These are phyloP conservation scores for Lactifluus hygrophoroides DNA, from an alignment of 768 basidiomycete species.

Conservation along the genomic window DNA sequence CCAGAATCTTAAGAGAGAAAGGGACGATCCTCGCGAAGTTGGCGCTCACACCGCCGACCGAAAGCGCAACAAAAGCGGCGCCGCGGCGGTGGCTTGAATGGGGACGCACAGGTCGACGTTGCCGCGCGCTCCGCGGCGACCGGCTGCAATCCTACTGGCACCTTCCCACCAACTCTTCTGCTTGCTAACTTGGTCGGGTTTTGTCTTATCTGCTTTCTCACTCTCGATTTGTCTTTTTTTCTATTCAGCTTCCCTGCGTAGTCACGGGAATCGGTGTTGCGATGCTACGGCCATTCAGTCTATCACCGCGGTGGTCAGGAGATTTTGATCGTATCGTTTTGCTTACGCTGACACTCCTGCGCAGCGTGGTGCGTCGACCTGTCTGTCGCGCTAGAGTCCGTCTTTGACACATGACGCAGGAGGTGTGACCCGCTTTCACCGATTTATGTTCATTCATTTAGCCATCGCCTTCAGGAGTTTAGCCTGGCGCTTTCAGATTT, in stretches of 20 bases:
- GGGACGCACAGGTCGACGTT: background rate
- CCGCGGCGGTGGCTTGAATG: constrained; percentile 9
- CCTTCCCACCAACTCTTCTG: background rate
- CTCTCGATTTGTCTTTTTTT: background rate
- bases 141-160: background rate
- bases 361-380: too few relatives aligned
- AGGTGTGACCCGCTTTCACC: background rate
- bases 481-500: background rate
- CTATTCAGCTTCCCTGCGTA: background rate
- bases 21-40: constrained; percentile 4
- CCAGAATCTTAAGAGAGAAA: constrained; percentile 12
- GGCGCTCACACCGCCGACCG: background rate
- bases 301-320: background rate
- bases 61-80: constrained; percentile 15
- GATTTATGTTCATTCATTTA: background rate
- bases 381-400: too few relatives aligned
- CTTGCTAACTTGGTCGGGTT: background rate
- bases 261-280: background rate
- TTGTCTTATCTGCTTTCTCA: background rate
- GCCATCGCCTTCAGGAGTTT: background rate
- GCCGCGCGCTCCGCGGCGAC: constrained; percentile 14
- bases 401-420: background rate
- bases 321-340: background rate
- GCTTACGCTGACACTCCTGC: too few relatives aligned
- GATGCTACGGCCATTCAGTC: background rate